These are phyloP conservation scores for Lathyrus oleraceus DNA, from an alignment of 306 rosid species.

Conservation along the genomic window DNA sequence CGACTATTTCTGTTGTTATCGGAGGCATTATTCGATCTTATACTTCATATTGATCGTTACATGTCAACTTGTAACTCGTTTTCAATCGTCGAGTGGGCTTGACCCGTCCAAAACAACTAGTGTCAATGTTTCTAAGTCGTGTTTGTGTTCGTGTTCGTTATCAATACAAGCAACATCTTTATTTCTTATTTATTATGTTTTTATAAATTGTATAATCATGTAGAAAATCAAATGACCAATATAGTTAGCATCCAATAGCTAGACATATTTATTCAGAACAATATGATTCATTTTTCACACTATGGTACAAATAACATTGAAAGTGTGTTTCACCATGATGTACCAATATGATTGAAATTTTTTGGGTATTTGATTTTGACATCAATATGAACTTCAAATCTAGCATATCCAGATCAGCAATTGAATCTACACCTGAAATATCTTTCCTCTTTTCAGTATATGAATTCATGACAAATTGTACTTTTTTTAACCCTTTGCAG, in stretches of 20 bases:
- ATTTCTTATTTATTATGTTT: neutral
- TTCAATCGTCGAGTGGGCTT: no score
- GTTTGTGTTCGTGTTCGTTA: no score
- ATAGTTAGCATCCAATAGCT: neutral
- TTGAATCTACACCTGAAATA: conserved; percentile 27
- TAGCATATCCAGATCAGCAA: conserved; percentile 4
- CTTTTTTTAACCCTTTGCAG: conserved; percentile 17
- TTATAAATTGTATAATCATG: neutral
- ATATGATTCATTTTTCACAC: conserved; percentile 5
- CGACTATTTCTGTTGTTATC: no score
- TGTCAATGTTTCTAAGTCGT: no score
- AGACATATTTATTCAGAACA: neutral
- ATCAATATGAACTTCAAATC: conserved; percentile 17
- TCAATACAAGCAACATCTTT: no score
- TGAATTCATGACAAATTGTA: conserved; percentile 28
- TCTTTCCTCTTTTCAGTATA: conserved; percentile 23
- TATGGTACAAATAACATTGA: conserved; percentile 22
- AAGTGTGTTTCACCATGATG: conserved; percentile 14
- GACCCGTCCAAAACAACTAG: no score
- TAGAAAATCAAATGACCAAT: neutral
- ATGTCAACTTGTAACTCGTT: no score
- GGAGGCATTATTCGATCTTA: no score
- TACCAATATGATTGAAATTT: conserved; percentile 30
- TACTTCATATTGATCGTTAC: no score
- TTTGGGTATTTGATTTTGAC: conserved; percentile 17